Evolutionary conservation across 2,329 filamentous ascomycete species (phyloP).

Genomic region (Aureobasidium sp.): DNA sequence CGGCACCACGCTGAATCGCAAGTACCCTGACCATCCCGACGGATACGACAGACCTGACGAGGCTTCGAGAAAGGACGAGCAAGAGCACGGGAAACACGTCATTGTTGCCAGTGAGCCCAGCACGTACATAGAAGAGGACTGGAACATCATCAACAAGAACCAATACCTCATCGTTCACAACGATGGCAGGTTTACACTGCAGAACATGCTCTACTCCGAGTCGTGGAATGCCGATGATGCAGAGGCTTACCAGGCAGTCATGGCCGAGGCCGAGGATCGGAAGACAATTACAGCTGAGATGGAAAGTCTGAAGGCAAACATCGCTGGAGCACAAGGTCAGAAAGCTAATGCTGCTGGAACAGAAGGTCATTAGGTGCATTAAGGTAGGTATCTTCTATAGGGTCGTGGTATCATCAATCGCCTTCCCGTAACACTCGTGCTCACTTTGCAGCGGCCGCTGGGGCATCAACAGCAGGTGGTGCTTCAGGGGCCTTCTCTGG

Average conservation of each 20-base stretch:
- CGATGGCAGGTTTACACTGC: conserved; percentile 29
- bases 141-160: conserved; percentile 46
- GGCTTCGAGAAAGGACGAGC: conserved; percentile 30
- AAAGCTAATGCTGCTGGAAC: not conserved
- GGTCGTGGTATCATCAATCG: conserved; percentile 1
- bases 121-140: conserved; percentile 47
- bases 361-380: not conserved
- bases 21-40: conserved; percentile 45
- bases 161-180: conserved; percentile 35
- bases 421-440: not conserved
- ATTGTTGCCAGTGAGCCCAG: conserved; percentile 50
- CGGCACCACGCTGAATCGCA: conserved; percentile 46
- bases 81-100: conserved; percentile 43
- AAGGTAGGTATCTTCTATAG: not conserved
- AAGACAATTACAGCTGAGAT: conserved; percentile 22
- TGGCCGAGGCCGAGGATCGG: not conserved
- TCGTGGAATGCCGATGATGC: conserved; percentile 34
- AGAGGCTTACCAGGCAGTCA: not conserved
- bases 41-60: conserved; percentile 29
- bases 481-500: not conserved
- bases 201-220: conserved; percentile 29
- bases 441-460: not conserved
- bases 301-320: not conserved
- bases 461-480: not conserved
- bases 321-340: not conserved